These are phyloP conservation scores for Hibiscus syriacus DNA, from an alignment of 345 rosid species.

Conservation along the genomic window DNA sequence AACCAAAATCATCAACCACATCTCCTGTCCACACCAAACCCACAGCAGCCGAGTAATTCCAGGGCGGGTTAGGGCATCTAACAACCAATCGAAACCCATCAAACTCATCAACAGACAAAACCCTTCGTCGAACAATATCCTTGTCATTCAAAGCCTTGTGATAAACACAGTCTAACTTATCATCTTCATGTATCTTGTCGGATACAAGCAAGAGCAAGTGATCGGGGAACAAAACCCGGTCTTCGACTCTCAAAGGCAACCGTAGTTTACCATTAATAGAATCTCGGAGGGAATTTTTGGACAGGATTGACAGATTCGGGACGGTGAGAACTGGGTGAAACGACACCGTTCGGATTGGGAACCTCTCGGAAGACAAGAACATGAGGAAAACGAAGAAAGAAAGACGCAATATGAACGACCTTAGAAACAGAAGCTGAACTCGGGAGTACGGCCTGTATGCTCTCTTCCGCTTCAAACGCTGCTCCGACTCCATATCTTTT, in stretches of 20 bases:
- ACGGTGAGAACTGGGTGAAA: slow-evolving; percentile 56
- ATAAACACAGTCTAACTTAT: slow-evolving; percentile 57
- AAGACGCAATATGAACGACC: slow-evolving; percentile 43
- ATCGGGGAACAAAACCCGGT: slow-evolving; percentile 72
- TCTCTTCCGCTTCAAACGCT: slow-evolving; percentile 77
- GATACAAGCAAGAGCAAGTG: slow-evolving; percentile 60
- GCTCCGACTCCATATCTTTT: slow-evolving; percentile 62
- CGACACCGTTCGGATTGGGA: slow-evolving; percentile 36
- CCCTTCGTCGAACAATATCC: slow-evolving; percentile 18
- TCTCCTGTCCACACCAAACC: slow-evolving; percentile 42
- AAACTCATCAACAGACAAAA: slow-evolving; percentile 49
- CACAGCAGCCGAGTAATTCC: slow-evolving; percentile 51
- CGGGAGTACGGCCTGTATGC: slow-evolving; percentile 29
- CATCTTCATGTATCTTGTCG: slow-evolving; percentile 16
- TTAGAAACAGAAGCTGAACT: slow-evolving; percentile 38
- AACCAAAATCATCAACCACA: slow-evolving; percentile 11
- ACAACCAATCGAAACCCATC: slow-evolving; percentile 51
- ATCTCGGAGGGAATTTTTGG: slow-evolving; percentile 36
- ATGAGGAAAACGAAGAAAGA: slow-evolving; percentile 58
- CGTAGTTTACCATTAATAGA: slow-evolving; percentile 25
- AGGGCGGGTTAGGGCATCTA: slow-evolving; percentile 63
- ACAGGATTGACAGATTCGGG: slow-evolving; percentile 38
- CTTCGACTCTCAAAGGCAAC: slow-evolving; percentile 39
- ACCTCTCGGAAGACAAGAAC: slow-evolving; percentile 55
- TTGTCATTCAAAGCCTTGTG: slow-evolving; percentile 9